Evolutionary conservation across 768 basidiomycete genomes (phyloP), one percentile per base, ranked within the genome.

Genomic region (Pisolithus orientalis): DNA sequence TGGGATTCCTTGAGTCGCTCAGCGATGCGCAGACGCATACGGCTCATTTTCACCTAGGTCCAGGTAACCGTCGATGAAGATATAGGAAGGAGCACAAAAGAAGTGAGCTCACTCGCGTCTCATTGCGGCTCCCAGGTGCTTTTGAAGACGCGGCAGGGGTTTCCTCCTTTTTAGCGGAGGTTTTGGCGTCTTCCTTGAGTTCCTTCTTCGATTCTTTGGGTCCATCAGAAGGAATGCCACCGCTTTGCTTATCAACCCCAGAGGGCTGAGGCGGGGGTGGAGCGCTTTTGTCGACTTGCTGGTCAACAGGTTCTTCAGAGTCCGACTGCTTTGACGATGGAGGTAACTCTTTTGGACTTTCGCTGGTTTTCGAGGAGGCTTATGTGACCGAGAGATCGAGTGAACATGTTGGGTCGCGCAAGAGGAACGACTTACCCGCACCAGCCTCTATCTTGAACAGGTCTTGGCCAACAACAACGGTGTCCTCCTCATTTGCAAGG

Each of bases 1-100:
- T 99, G 95, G 24, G 94, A 95, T 67, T 96, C 87, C 75, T 99
- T 99, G 67, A 99, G 82, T 49, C 95, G 93, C 72, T 94, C 92
- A 44, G 94, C 88, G 63, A 99, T 99, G 56, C 94, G 91, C 57
- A 90, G 78, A 44, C 95, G 90, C 96, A 99, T 99, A 49, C 94
- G 87, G 70, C 83, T 94, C 94, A 99, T 97, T 78, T 97, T 98
- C 65, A 98, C 85, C 90, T 92, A 31, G 10, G 25, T 3, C 2
- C 14, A 6, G 32, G 24, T 58, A 21, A 53, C 11, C 13, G 44
- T 44, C 28, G 28, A 45, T 16, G 29, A 24, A 27, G 43, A 51
- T 40, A 34, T 39, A 49, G 50, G 14, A 24, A 25, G 31, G 31
- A 14, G 11, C 39, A 31, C 28, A 17, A 24, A 44, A 17, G 0